These are phyloP conservation scores for Perilla frutescens DNA, from an alignment of 257 asterid genomes.

Conservation along the genomic window DNA sequence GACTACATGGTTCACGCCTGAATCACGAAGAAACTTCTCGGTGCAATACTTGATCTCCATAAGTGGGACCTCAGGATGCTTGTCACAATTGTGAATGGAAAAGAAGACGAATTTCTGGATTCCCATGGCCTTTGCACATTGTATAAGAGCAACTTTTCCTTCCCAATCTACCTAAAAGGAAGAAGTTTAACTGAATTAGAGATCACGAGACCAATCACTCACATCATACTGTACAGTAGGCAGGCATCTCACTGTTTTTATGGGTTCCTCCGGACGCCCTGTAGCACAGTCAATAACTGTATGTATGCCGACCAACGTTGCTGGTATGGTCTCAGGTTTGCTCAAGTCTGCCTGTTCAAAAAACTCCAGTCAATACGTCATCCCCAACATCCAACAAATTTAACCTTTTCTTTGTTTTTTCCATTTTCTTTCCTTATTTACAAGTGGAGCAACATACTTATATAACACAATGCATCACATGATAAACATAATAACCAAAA, in stretches of 20 bases:
- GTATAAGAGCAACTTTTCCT: slow-evolving; percentile 98
- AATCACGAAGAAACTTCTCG: slow-evolving; percentile 82
- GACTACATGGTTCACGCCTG: slow-evolving; percentile 78
- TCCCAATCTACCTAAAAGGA: slow-evolving; percentile 98
- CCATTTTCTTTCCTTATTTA: neutral
- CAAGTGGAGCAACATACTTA: neutral
- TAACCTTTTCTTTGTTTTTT: neutral
- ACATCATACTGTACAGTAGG: slow-evolving; percentile 5
- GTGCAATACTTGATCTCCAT: slow-evolving; percentile 98
- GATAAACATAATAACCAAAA: neutral
- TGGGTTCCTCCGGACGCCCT: slow-evolving; percentile 98
- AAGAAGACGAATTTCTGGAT: slow-evolving; percentile 84
- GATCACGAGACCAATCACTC: neutral
- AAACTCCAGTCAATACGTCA: slow-evolving; percentile 29
- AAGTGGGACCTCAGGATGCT: slow-evolving; percentile 97
- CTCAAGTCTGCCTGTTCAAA: slow-evolving; percentile 90
- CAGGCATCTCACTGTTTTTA: slow-evolving; percentile 73
- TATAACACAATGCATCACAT: neutral
- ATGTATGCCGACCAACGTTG: slow-evolving; percentile 92
- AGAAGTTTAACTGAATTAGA: slow-evolving; percentile 36
- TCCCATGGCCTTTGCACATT: slow-evolving; percentile 98
- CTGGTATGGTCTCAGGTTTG: slow-evolving; percentile 97
- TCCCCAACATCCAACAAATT: slow-evolving; percentile 22
- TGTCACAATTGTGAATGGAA: slow-evolving; percentile 97
- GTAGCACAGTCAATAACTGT: slow-evolving; percentile 98